phyloP scores from a whole-genome alignment of 2,329 filamentous ascomycete genomes.

The Myriosclerotinia duriaeana region DNA sequence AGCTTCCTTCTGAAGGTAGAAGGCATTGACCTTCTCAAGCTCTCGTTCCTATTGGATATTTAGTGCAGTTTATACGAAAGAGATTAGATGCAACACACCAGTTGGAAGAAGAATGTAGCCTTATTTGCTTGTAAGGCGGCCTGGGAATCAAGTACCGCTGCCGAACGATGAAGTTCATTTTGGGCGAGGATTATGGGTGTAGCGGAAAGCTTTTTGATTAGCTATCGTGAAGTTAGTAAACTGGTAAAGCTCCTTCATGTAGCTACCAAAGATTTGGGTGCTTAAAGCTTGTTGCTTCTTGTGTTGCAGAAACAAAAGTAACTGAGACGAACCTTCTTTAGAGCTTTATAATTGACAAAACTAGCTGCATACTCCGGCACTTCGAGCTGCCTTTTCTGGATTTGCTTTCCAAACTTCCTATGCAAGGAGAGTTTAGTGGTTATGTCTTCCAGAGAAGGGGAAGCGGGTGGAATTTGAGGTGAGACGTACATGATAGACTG shows the following conservation, averaged over 20 bases:
- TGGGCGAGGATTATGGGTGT: conserved; percentile 81
- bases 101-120: conserved; percentile 96
- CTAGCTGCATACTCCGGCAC: conserved; percentile 98
- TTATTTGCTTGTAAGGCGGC: conserved; percentile 92
- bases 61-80: conserved; percentile 41
- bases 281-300: background rate
- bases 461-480: background rate
- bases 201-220: conserved; percentile 96
- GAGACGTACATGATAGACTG: conserved; percentile 40
- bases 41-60: conserved; percentile 77
- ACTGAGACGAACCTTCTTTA: conserved; percentile 78
- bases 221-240: conserved; percentile 54
- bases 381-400: conserved; percentile 98
- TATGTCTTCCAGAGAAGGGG: conserved; percentile 15
- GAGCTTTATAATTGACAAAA: conserved; percentile 98
- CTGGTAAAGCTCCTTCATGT: conserved; percentile 24
- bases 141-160: conserved; percentile 68
- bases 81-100: conserved; percentile 57
- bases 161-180: conserved; percentile 56
- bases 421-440: conserved; percentile 20
- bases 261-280: background rate
- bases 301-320: conserved; percentile 21
- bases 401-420: conserved; percentile 99
- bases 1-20: conserved; percentile 96
- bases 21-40: conserved; percentile 96